Evolutionary conservation across 2,329 filamentous ascomycete genomes (phyloP), one percentile per base, ranked within the genome.

Genomic region (Ambrosiella xylebori): DNA sequence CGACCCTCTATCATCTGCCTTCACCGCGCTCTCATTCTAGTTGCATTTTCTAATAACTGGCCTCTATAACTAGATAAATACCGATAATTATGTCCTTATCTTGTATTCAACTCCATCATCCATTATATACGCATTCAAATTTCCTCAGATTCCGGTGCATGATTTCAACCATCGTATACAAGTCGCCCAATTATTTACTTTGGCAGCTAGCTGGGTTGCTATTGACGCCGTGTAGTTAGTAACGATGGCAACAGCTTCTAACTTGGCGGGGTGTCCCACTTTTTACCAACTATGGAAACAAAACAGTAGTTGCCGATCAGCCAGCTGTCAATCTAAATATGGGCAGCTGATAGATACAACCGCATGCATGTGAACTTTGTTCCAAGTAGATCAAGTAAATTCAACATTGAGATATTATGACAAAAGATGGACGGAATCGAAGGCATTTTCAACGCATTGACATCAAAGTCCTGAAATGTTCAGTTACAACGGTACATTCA

Each of bases 201-300:
- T 27, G 27, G 27, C 27, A 27, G 27, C 4, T 27, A 27, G 27
- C 27, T 5, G 27, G 27, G 27, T 19, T 19, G 13, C 47, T 11
- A n/a, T 19, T 37, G n/a, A 19, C 19, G 53, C 53, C 17, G 9
- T 11, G 9, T 41, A 17, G 12, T 44, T 19, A 13, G 55, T 49
- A 49, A 57, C 55, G 19, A 57, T 36, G 35, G 55, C 55, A 57
- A 40, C 45, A 49, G 17, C 47, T 13, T 19, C 15, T 27, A 55
- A 19, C n/a, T 37, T 40, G 17, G 15, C 47, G 19, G 19, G 17
- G 53, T 9, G 38, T 15, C 38, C 39, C 53, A 44, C 53, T 40
- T 55, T 44, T 17, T 44, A 8, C 38, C 15, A 17, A 15, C 17
- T 44, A 11, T 54, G 17, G 37, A 17, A 54, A 54, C 53, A 39